phyloP scores from a whole-genome alignment of 2,329 filamentous ascomycete species.

The Tolypocladium nubicola region DNA sequence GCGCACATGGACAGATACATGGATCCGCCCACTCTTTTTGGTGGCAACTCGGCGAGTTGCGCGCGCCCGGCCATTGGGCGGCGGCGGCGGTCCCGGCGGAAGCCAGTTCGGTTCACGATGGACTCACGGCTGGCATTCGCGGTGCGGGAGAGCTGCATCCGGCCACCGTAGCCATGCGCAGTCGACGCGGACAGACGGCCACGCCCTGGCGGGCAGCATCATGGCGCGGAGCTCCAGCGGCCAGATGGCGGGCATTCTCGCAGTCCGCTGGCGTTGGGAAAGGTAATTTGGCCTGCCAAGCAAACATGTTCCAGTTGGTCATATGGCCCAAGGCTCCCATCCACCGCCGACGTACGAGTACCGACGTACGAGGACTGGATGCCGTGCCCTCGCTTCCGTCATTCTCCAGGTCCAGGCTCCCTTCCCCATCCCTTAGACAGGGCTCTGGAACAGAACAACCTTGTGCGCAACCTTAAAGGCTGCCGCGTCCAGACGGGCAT shows the following conservation, averaged over 20 bases:
- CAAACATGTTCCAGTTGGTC: not conserved
- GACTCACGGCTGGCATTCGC: not conserved
- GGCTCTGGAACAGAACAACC: slow-evolving; percentile 9
- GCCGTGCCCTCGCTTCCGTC: no score
- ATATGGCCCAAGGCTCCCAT: not conserved
- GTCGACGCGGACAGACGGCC: not conserved
- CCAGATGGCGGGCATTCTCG: not conserved
- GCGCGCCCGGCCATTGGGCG: not conserved
- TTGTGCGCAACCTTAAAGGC: slow-evolving; percentile 11
- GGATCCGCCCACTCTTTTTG: not conserved
- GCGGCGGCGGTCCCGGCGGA: not conserved
- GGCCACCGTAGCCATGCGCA: not conserved
- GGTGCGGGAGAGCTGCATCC: not conserved
- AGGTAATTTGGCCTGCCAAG: not conserved
- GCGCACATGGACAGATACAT: not conserved
- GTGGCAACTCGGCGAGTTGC: not conserved
- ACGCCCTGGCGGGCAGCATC: not conserved
- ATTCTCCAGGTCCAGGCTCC: not conserved
- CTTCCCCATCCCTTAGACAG: slow-evolving; percentile 3
- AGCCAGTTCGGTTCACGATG: not conserved
- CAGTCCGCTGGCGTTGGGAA: not conserved
- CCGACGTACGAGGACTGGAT: not conserved
- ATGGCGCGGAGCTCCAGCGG: not conserved
- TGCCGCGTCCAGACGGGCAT: not conserved
- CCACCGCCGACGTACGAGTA: not conserved